Evolutionary conservation across 2,329 filamentous ascomycete species (phyloP).

Genomic region (Lasiodiplodia gonubiensis): DNA sequence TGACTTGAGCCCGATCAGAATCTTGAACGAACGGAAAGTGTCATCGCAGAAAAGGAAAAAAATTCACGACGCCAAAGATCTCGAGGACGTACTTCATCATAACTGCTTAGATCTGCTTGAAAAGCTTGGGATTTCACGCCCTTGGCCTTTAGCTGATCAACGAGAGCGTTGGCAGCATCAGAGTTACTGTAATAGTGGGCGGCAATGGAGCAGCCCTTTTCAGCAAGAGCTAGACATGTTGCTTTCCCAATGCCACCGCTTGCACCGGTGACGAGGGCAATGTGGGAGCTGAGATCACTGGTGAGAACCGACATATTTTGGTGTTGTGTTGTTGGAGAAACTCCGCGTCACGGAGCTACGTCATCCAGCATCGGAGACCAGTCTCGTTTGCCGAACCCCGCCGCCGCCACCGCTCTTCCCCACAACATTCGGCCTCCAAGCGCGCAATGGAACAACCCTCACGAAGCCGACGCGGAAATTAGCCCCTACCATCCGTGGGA

Average conservation of each 20-base stretch:
- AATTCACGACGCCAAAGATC: neutral
- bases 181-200: conserved; percentile 50
- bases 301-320: conserved; percentile 27
- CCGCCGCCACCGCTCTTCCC: neutral
- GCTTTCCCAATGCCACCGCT: conserved; percentile 54
- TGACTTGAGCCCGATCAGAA: neutral
- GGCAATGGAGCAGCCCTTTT: conserved; percentile 50
- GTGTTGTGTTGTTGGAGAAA: neutral
- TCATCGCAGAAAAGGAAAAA: too few relatives aligned
- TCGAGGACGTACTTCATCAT: conserved; percentile 41
- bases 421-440: neutral
- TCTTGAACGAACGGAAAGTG: neutral
- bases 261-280: conserved; percentile 50
- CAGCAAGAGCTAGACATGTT: conserved; percentile 48
- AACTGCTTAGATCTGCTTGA: conserved; percentile 46
- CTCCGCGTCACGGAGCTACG: neutral
- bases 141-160: conserved; percentile 38
- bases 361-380: neutral
- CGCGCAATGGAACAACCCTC: neutral
- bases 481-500: too few relatives aligned
- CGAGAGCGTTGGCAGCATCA: conserved; percentile 39
- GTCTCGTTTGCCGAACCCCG: neutral
- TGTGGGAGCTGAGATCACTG: conserved; percentile 32
- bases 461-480: neutral
- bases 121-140: conserved; percentile 41